Conservation (phyloP, 768 basidiomycete species). For the Lactifluus pinguis region DNA sequence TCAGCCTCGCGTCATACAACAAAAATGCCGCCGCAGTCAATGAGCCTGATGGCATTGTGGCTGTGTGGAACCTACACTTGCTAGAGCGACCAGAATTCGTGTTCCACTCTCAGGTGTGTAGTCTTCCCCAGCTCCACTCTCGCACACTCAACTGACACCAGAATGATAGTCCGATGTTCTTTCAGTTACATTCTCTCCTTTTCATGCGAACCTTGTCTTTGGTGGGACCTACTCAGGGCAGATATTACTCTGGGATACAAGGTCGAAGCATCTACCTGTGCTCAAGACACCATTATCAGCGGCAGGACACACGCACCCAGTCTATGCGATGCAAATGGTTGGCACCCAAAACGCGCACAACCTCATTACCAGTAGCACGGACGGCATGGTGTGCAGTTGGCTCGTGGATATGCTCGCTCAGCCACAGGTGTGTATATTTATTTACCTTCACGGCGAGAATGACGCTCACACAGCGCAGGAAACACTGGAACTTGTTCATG, state of each 20-base stretch:
- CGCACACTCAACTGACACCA: conserved; percentile 13
- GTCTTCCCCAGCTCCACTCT: not conserved
- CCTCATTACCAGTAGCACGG: conserved; percentile 91
- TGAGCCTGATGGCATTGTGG: conserved; percentile 95
- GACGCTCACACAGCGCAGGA: conserved; percentile 43
- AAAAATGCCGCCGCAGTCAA: conserved; percentile 90
- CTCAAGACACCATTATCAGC: conserved; percentile 95
- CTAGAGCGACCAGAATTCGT: conserved; percentile 95
- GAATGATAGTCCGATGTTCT: conserved; percentile 76
- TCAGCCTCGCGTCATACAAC: conserved; percentile 94
- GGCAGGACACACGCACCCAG: conserved; percentile 95
- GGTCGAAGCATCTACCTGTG: conserved; percentile 92
- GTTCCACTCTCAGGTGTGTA: conserved; percentile 89
- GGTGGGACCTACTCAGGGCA: conserved; percentile 99
- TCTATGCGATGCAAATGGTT: conserved; percentile 97
- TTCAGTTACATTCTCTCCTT: conserved; percentile 93
- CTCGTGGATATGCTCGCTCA: conserved; percentile 97
- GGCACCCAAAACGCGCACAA: conserved; percentile 99
- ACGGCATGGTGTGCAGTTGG: conserved; percentile 97
- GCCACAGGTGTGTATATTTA: conserved; percentile 59
- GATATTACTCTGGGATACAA: conserved; percentile 96
- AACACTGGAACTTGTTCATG: conserved; percentile 82
- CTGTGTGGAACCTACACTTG: conserved; percentile 95
- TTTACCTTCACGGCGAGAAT: not conserved
- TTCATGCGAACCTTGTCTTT: conserved; percentile 94